Conservation (phyloP, 306 rosid genomes). For the Myrica gale region DNA sequence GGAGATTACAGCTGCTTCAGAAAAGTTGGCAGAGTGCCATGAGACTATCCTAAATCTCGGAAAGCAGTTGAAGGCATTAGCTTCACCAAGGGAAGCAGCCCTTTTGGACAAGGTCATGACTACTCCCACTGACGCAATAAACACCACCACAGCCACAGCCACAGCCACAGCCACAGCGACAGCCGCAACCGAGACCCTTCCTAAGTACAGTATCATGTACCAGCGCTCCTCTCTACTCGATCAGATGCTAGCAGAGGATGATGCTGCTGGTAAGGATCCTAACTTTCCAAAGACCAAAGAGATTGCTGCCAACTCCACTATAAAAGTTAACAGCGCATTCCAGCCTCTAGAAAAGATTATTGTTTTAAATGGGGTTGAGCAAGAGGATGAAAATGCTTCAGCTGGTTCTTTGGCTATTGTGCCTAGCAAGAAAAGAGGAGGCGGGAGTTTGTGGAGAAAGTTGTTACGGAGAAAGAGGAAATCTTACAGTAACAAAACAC, state of each 20-base stretch:
- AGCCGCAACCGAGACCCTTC: constrained; percentile 28
- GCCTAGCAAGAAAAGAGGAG: constrained; percentile 54
- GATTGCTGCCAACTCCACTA: constrained; percentile 32
- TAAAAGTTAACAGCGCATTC: constrained; percentile 22
- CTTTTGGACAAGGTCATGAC: constrained; percentile 57
- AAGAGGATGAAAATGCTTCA: constrained; percentile 34
- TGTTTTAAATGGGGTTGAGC: constrained; percentile 38
- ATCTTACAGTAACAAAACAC: constrained; percentile 45
- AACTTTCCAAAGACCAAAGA: constrained; percentile 32
- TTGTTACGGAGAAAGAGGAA: constrained; percentile 70
- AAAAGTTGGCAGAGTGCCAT: constrained; percentile 95
- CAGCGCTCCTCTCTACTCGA: constrained; percentile 61
- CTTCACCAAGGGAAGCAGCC: constrained; percentile 63
- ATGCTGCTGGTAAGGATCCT: constrained; percentile 21
- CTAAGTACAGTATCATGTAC: constrained; percentile 32
- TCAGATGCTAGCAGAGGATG: constrained; percentile 77
- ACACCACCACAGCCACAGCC: neutral
- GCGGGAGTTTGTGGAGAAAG: constrained; percentile 57
- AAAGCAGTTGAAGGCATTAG: constrained; percentile 84
- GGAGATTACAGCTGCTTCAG: constrained; percentile 91
- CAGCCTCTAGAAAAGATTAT: constrained; percentile 42
- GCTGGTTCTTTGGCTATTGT: constrained; percentile 58
- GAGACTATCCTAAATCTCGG: constrained; percentile 86
- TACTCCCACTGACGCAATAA: constrained; percentile 26
- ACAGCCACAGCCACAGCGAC: constrained; percentile 14